phyloP scores from a whole-genome alignment of 192 early-diverging fungal genomes.

The Backusella mclennaniae region DNA sequence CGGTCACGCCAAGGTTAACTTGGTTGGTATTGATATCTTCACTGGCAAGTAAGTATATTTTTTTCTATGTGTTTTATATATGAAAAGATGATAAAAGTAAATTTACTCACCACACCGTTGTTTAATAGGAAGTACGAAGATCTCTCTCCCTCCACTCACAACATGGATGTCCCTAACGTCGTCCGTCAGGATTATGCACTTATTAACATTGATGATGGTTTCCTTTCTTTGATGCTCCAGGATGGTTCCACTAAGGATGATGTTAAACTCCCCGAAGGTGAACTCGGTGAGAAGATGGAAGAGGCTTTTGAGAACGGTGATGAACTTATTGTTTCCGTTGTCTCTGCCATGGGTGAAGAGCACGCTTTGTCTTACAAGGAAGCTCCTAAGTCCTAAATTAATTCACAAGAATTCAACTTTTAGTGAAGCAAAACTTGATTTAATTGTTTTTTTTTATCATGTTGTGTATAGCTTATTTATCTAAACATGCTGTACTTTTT shows the following conservation, averaged over 20 bases:
- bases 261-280: slow-evolving; percentile 87
- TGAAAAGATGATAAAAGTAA: neutral
- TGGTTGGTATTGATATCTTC: slow-evolving; percentile 95
- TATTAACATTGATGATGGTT: slow-evolving; percentile 88
- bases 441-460: neutral
- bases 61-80: neutral
- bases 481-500: neutral
- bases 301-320: slow-evolving; percentile 68
- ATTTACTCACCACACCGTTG: neutral
- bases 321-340: slow-evolving; percentile 84
- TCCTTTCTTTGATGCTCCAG: slow-evolving; percentile 80
- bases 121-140: slow-evolving; percentile 87
- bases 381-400: slow-evolving; percentile 24
- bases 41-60: slow-evolving; percentile 66
- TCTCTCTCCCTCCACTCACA: slow-evolving; percentile 99
- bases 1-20: slow-evolving; percentile 99
- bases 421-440: neutral
- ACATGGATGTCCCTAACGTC: slow-evolving; percentile 99
- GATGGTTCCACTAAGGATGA: slow-evolving; percentile 92
- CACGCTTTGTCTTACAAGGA: slow-evolving; percentile 62
- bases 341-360: slow-evolving; percentile 93
- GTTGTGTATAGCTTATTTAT: neutral
- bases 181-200: slow-evolving; percentile 81
- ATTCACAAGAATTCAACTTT: neutral
- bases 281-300: slow-evolving; percentile 75